Conservation (phyloP, 257 asterid genomes). For the Avicennia marina region DNA sequence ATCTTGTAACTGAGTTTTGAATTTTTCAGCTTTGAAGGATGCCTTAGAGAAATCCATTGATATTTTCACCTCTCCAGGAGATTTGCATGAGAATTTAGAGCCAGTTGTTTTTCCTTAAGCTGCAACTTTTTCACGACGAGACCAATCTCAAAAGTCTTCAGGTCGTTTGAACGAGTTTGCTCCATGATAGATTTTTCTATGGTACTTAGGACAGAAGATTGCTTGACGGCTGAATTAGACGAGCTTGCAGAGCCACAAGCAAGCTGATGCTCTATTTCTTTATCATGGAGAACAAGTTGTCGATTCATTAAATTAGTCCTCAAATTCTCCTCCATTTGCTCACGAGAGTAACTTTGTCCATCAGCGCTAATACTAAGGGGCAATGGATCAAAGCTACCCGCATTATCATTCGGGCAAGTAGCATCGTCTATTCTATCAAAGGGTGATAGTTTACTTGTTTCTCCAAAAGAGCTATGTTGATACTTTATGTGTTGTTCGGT, state of each 20-base stretch:
- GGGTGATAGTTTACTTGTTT: not conserved
- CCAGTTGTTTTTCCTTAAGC: slow-evolving; percentile 64
- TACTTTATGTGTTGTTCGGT: too few species aligned
- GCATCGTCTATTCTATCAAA: not conserved
- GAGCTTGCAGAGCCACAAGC: slow-evolving; percentile 16
- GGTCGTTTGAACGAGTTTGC: slow-evolving; percentile 76
- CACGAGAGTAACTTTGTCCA: slow-evolving; percentile 21
- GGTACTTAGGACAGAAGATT: slow-evolving; percentile 46
- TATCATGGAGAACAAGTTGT: slow-evolving; percentile 50
- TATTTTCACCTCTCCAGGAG: slow-evolving; percentile 62
- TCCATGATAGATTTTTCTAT: too few species aligned
- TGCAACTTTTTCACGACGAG: slow-evolving; percentile 54
- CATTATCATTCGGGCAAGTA: slow-evolving; percentile 14
- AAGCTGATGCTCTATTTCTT: slow-evolving; percentile 31
- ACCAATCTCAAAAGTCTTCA: slow-evolving; percentile 67
- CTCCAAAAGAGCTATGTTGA: not conserved
- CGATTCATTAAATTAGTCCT: slow-evolving; percentile 24
- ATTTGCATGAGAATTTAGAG: slow-evolving; percentile 48
- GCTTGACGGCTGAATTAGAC: too few species aligned
- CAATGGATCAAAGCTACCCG: slow-evolving; percentile 24
- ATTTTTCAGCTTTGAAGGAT: slow-evolving; percentile 61
- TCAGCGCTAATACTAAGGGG: slow-evolving; percentile 14
- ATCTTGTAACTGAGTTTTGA: slow-evolving; percentile 71
- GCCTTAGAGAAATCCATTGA: slow-evolving; percentile 79
- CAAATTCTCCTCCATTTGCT: slow-evolving; percentile 28